A percentile compares a stretch with the other conserved stretches of the same genome.
Evolutionary conservation across 805 yeast genomes (phyloP).

Genomic region (Yarrowia sp.): DNA sequence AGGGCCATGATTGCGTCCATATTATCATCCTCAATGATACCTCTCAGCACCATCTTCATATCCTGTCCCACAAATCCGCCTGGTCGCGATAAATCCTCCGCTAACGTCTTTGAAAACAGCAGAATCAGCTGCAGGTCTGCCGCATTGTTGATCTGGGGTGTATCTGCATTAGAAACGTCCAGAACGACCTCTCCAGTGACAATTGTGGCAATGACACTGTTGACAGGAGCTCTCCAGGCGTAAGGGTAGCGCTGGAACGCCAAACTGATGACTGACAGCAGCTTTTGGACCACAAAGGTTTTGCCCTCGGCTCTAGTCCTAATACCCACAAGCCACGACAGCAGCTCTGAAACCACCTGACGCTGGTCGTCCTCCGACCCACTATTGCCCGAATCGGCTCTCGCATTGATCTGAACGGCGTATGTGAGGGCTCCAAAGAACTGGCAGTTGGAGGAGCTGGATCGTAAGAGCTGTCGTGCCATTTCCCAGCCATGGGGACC

Average conservation of each 20-base stretch:
- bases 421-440: slow-evolving; percentile 83
- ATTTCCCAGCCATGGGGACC: slow-evolving; percentile 54
- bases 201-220: slow-evolving; percentile 30
- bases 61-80: slow-evolving; percentile 14
- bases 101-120: slow-evolving; percentile 34
- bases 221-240: slow-evolving; percentile 43
- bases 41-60: slow-evolving; percentile 12
- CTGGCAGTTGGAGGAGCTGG: slow-evolving; percentile 41
- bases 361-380: slow-evolving; percentile 21
- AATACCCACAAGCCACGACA: slow-evolving; percentile 31
- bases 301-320: slow-evolving; percentile 19
- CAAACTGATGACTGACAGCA: slow-evolving; percentile 55
- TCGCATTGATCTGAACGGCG: slow-evolving; percentile 53
- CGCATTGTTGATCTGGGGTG: background rate
- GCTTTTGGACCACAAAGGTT: slow-evolving; percentile 54
- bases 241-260: slow-evolving; percentile 45
- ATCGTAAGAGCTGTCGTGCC: slow-evolving; percentile 52
- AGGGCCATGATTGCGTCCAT: background rate
- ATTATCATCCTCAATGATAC: slow-evolving; percentile 24
- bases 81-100: slow-evolving; percentile 34
- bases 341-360: slow-evolving; percentile 30
- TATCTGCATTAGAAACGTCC: background rate
- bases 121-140: slow-evolving; percentile 28
- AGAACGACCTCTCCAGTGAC: slow-evolving; percentile 3
- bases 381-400: slow-evolving; percentile 8